These are phyloP conservation scores for Pythium vanterpoolii DNA, from an alignment of 352 stramenopile species.

Conservation along the genomic window DNA sequence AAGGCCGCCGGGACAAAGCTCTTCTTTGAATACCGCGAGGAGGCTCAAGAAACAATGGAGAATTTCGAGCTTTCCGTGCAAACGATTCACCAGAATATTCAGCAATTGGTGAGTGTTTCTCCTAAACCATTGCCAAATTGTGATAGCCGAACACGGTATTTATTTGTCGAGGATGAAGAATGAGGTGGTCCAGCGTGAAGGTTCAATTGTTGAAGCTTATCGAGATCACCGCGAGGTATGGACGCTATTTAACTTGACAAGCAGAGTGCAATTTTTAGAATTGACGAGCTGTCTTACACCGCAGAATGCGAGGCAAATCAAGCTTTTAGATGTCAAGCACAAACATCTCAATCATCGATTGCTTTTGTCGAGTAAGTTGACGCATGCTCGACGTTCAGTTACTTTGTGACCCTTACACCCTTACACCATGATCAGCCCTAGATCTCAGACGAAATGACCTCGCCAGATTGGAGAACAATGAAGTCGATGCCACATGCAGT, in stretches of 20 bases:
- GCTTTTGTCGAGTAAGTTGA: slow-evolving; percentile 1
- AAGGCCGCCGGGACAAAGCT: slow-evolving; percentile 35
- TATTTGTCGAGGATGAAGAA: neutral
- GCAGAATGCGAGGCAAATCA: slow-evolving; percentile 10
- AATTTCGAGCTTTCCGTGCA: slow-evolving; percentile 17
- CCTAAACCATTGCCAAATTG: neutral
- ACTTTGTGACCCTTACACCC: neutral
- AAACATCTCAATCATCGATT: neutral
- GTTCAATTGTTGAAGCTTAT: neutral
- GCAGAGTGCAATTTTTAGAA: neutral
- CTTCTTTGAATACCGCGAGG: slow-evolving; percentile 36
- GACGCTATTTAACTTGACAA: neutral
- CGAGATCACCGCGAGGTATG: slow-evolving; percentile 11
- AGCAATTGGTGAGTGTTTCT: slow-evolving; percentile 8
- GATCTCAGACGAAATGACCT: neutral
- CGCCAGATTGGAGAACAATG: neutral
- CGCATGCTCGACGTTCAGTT: neutral
- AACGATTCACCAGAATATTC: slow-evolving; percentile 22
- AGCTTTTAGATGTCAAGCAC: neutral
- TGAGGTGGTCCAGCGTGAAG: slow-evolving; percentile 12
- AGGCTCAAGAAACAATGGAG: slow-evolving; percentile 24
- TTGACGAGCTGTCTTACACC: neutral
- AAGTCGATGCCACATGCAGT: neutral
- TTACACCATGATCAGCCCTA: neutral
- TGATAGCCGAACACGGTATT: neutral